These are phyloP conservation scores for Trapa bicornis DNA, from an alignment of 345 rosid species.

Conservation along the genomic window DNA sequence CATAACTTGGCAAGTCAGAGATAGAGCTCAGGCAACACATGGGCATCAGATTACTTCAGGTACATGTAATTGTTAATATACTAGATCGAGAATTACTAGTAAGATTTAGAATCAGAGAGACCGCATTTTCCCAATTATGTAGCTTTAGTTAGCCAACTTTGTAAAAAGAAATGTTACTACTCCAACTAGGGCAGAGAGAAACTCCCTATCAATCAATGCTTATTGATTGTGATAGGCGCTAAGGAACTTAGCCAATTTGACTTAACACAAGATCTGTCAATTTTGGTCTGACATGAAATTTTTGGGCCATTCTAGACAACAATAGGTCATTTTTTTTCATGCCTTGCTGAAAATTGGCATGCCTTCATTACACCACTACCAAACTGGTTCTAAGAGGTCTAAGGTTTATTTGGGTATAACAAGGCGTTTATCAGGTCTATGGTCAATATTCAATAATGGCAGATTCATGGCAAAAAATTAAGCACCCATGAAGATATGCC, in stretches of 20 bases:
- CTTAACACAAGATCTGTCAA: background rate
- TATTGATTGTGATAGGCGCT: background rate
- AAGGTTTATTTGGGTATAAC: background rate
- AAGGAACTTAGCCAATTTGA: background rate
- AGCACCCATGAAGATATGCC: background rate
- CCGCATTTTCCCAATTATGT: no score
- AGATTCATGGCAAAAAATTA: background rate
- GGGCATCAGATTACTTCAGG: background rate
- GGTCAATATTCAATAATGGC: background rate
- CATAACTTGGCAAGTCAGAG: background rate
- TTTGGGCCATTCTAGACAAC: no score
- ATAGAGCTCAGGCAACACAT: no score
- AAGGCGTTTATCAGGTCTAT: background rate
- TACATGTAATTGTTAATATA: background rate
- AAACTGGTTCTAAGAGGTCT: background rate
- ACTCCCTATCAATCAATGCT: background rate
- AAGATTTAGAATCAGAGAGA: background rate
- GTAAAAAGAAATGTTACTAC: background rate
- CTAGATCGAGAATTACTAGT: no score
- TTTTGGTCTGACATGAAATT: no score
- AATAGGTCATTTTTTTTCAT: no score
- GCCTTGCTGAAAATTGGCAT: background rate
- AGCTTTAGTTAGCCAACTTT: background rate
- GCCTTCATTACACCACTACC: background rate
- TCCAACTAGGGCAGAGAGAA: background rate